Percentiles rank a stretch among this genome's conserved stretches.
phyloP scores from a whole-genome alignment of 768 basidiomycete genomes.

The Lepiota venenata region DNA sequence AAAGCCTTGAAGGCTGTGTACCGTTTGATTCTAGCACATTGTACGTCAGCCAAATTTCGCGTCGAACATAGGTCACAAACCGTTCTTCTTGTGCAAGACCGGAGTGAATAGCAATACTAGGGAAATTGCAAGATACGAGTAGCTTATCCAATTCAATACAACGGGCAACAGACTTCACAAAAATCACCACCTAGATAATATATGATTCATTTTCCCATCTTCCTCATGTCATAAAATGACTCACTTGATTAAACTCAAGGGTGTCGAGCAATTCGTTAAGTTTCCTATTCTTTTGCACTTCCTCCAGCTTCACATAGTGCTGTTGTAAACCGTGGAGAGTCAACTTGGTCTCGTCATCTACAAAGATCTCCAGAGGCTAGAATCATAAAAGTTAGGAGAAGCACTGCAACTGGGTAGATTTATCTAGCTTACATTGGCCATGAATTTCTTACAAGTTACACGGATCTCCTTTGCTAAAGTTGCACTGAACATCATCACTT shows the following conservation, averaged over 20 bases:
- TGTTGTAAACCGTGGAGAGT: slow-evolving; percentile 98
- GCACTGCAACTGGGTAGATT: neutral
- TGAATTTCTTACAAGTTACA: slow-evolving; percentile 98
- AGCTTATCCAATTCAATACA: slow-evolving; percentile 97
- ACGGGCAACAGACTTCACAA: slow-evolving; percentile 96
- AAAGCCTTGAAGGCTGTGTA: slow-evolving; percentile 99
- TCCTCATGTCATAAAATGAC: slow-evolving; percentile 10
- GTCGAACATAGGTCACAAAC: slow-evolving; percentile 41
- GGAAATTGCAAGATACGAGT: slow-evolving; percentile 96
- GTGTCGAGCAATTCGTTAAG: slow-evolving; percentile 93
- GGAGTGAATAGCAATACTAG: slow-evolving; percentile 96
- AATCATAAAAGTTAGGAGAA: neutral
- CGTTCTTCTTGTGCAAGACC: slow-evolving; percentile 94
- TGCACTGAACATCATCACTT: slow-evolving; percentile 99
- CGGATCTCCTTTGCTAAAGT: slow-evolving; percentile 97
- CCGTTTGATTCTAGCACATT: slow-evolving; percentile 71
- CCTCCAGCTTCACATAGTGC: slow-evolving; percentile 97
- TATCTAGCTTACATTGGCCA: slow-evolving; percentile 80
- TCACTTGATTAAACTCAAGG: slow-evolving; percentile 96
- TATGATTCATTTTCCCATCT: neutral
- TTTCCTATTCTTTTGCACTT: slow-evolving; percentile 94
- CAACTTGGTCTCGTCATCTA: slow-evolving; percentile 98
- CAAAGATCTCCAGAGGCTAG: slow-evolving; percentile 98
- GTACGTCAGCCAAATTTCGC: slow-evolving; percentile 7
- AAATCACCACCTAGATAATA: slow-evolving; percentile 92